Evolutionary conservation across 2,329 filamentous ascomycete species (phyloP).

Genomic region (Falciphora oryzae): DNA sequence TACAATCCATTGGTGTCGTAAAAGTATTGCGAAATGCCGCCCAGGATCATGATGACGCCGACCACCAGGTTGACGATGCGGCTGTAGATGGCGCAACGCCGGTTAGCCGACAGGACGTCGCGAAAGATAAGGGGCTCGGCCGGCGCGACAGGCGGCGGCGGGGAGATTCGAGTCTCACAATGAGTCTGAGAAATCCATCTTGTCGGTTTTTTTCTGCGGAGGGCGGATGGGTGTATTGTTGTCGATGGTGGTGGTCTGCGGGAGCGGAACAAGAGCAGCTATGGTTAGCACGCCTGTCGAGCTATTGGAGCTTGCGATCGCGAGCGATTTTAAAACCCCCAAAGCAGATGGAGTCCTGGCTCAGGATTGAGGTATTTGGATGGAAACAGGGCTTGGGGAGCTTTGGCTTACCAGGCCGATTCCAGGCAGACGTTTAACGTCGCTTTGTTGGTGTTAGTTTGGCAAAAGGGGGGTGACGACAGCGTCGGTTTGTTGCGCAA

Average conservation of each 20-base stretch:
- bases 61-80: conserved; percentile 91
- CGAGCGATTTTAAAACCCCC: too few relatives aligned
- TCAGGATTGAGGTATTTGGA: too few relatives aligned
- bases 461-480: conserved; percentile 4
- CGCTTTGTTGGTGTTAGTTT: background rate
- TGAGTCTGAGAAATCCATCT: conserved; percentile 10
- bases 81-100: conserved; percentile 40
- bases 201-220: background rate
- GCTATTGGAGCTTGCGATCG: too few relatives aligned
- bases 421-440: background rate
- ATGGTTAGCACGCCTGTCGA: background rate
- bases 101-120: background rate
- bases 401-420: background rate
- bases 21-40: conserved; percentile 72
- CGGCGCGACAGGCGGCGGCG: background rate
- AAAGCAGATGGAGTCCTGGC: too few relatives aligned
- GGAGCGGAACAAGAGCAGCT: background rate
- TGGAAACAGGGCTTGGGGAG: too few relatives aligned
- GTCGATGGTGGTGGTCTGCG: background rate
- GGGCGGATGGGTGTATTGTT: background rate
- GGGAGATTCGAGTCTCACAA: conserved; percentile 2
- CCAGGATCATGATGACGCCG: conserved; percentile 80
- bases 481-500: conserved; percentile 1
- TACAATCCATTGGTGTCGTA: conserved; percentile 46
- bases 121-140: background rate